These are phyloP conservation scores for Nakazawaea populi DNA, from an alignment of 805 yeast species.

Conservation along the genomic window DNA sequence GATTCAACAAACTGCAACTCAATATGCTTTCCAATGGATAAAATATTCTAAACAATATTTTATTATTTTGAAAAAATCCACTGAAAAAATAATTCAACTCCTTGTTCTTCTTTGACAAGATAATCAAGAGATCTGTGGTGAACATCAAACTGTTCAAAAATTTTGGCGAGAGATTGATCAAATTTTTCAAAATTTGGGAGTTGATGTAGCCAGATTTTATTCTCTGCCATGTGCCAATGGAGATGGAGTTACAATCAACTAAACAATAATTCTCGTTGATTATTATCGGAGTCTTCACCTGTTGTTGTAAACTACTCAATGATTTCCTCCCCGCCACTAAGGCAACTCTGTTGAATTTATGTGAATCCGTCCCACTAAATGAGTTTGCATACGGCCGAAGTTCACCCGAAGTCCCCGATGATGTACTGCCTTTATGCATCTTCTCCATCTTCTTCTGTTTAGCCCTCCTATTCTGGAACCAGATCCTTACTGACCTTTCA, in stretches of 20 bases:
- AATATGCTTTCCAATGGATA: slow-evolving; percentile 59
- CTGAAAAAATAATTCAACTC: slow-evolving; percentile 77
- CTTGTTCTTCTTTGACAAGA: slow-evolving; percentile 61
- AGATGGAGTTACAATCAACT: slow-evolving; percentile 59
- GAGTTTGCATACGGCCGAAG: slow-evolving; percentile 12
- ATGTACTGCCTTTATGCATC: slow-evolving; percentile 21
- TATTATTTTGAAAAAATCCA: slow-evolving; percentile 62
- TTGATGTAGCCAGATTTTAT: slow-evolving; percentile 57
- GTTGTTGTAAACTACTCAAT: slow-evolving; percentile 16
- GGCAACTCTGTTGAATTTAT: slow-evolving; percentile 15
- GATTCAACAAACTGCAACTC: slow-evolving; percentile 45
- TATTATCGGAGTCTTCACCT: slow-evolving; percentile 37
- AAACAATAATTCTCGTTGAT: slow-evolving; percentile 63
- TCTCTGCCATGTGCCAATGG: slow-evolving; percentile 81
- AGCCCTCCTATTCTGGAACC: slow-evolving; percentile 90
- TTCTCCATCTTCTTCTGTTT: slow-evolving; percentile 65
- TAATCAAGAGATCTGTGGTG: slow-evolving; percentile 64
- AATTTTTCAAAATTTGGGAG: slow-evolving; percentile 32
- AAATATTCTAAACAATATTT: slow-evolving; percentile 66
- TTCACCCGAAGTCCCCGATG: slow-evolving; percentile 14
- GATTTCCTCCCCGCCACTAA: slow-evolving; percentile 11
- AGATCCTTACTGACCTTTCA: slow-evolving; percentile 83
- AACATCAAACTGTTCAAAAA: slow-evolving; percentile 59
- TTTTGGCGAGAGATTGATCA: slow-evolving; percentile 63
- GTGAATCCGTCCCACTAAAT: slow-evolving; percentile 12